Conservation (phyloP, 352 stramenopile species). For the Pythium sp. region DNA sequence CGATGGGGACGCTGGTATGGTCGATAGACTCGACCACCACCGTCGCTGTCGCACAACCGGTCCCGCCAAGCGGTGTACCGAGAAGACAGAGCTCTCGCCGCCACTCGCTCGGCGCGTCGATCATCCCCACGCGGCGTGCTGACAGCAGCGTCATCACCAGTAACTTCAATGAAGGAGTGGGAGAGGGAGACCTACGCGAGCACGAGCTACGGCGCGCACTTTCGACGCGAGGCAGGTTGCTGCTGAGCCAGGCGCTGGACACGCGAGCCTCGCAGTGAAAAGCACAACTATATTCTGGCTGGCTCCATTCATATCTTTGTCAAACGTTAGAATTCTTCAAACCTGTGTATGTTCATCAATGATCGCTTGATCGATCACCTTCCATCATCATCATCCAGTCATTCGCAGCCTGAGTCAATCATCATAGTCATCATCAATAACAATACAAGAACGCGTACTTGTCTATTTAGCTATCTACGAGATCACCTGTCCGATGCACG, state of each 20-base stretch:
- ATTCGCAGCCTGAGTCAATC: background rate
- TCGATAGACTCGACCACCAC: constrained; percentile 3
- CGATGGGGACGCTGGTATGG: constrained; percentile 12
- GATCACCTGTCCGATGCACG: constrained; percentile 22
- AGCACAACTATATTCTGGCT: background rate
- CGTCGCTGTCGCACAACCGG: background rate
- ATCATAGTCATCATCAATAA: background rate
- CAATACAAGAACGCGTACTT: background rate
- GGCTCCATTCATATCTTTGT: background rate
- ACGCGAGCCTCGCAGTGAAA: background rate
- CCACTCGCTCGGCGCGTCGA: constrained; percentile 12
- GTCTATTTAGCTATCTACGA: background rate
- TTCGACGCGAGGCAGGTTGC: constrained; percentile 20
- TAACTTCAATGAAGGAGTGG: background rate
- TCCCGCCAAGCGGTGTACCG: background rate
- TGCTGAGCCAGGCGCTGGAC: constrained; percentile 24
- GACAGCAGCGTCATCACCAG: constrained; percentile 1
- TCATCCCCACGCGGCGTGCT: background rate
- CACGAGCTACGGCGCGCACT: constrained; percentile 20
- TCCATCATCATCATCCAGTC: background rate
- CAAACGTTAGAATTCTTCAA: background rate
- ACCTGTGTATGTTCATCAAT: background rate
- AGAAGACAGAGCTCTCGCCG: constrained; percentile 13
- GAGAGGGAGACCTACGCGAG: background rate
- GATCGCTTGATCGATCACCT: background rate